Evolutionary conservation across 2,329 filamentous ascomycete genomes (phyloP).

Genomic region (Arthrobotrys megalospora): DNA sequence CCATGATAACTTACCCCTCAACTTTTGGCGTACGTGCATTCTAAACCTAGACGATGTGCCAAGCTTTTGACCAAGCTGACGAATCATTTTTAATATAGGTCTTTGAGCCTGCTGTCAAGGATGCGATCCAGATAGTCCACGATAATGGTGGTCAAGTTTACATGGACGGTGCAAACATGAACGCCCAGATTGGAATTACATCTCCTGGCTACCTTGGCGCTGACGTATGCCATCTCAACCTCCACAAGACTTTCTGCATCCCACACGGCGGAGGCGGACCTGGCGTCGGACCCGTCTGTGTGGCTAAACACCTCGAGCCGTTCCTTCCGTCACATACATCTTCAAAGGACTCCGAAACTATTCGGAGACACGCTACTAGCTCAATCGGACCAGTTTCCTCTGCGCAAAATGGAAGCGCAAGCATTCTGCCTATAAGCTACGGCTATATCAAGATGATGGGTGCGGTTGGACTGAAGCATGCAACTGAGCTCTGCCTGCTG

Average conservation of each 20-base stretch:
- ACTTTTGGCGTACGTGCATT: slow-evolving; percentile 78
- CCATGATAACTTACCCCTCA: slow-evolving; percentile 97
- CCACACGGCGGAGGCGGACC: slow-evolving; percentile 95
- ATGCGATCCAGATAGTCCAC: slow-evolving; percentile 88
- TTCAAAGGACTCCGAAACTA: slow-evolving; percentile 70
- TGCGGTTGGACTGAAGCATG: slow-evolving; percentile 83
- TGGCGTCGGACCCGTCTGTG: slow-evolving; percentile 93
- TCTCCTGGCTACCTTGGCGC: slow-evolving; percentile 95
- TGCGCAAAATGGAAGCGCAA: slow-evolving; percentile 87
- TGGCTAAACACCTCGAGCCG: slow-evolving; percentile 82
- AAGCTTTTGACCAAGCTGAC: neutral
- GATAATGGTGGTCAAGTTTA: slow-evolving; percentile 92
- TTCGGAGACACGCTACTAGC: slow-evolving; percentile 70
- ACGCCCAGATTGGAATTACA: slow-evolving; percentile 95
- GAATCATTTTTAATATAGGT: slow-evolving; percentile 67
- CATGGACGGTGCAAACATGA: slow-evolving; percentile 99
- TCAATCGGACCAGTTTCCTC: slow-evolving; percentile 82
- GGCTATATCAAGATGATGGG: slow-evolving; percentile 97
- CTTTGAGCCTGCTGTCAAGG: slow-evolving; percentile 90
- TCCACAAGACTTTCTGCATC: slow-evolving; percentile 99
- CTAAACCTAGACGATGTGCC: neutral
- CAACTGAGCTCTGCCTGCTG: slow-evolving; percentile 91
- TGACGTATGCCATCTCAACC: slow-evolving; percentile 95
- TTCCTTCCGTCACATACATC: slow-evolving; percentile 79
- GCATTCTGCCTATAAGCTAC: slow-evolving; percentile 94